These are phyloP conservation scores for Geranomyces michiganensis DNA, from an alignment of 192 early-diverging fungal genomes.

Conservation along the genomic window DNA sequence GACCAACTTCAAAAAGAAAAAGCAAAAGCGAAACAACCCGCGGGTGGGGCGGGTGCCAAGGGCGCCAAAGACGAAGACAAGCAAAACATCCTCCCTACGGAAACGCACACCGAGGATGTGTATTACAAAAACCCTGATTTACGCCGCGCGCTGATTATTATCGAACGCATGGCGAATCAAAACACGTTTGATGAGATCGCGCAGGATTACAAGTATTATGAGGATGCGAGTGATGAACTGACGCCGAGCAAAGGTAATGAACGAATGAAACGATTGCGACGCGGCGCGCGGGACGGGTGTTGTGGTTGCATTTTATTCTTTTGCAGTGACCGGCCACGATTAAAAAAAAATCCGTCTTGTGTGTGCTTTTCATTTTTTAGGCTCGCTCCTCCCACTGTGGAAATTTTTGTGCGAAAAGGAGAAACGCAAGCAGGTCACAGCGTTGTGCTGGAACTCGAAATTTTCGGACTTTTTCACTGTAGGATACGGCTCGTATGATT, in stretches of 20 bases:
- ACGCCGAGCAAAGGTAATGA: slow-evolving; percentile 56
- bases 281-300: neutral
- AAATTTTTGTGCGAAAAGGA: slow-evolving; percentile 62
- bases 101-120: slow-evolving; percentile 59
- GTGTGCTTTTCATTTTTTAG: too few species aligned
- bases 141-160: slow-evolving; percentile 54
- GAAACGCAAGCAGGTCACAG: slow-evolving; percentile 64
- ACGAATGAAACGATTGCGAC: too few species aligned
- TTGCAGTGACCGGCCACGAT: too few species aligned
- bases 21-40: slow-evolving; percentile 53
- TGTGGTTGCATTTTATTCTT: neutral
- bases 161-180: slow-evolving; percentile 69
- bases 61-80: slow-evolving; percentile 62
- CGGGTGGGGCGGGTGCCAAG: slow-evolving; percentile 44
- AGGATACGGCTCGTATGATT: slow-evolving; percentile 67
- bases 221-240: slow-evolving; percentile 64
- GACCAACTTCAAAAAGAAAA: slow-evolving; percentile 62
- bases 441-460: slow-evolving; percentile 59
- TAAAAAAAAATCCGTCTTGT: too few species aligned
- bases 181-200: slow-evolving; percentile 70
- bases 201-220: slow-evolving; percentile 70
- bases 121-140: slow-evolving; percentile 64
- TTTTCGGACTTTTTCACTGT: slow-evolving; percentile 62
- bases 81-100: slow-evolving; percentile 46
- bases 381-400: slow-evolving; percentile 62